A percentile compares a stretch with the other conserved stretches of the same genome.
phyloP scores from a whole-genome alignment of 345 rosid genomes.

The Lepidium sativum region DNA sequence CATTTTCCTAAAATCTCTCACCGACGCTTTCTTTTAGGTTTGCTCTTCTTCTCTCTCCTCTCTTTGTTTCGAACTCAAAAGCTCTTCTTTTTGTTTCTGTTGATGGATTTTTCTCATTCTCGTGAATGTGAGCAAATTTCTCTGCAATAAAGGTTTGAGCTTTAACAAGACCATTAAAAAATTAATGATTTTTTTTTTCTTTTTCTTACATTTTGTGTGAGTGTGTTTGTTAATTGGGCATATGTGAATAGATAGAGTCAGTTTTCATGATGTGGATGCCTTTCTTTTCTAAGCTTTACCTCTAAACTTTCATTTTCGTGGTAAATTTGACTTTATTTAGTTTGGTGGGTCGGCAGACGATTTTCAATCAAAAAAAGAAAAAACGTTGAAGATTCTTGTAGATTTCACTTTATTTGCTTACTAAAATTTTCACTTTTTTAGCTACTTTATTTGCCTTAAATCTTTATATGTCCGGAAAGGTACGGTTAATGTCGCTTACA shows the following conservation, averaged over 20 bases:
- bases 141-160: conserved; percentile 9
- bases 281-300: conserved; percentile 21
- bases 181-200: no score
- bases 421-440: conserved; percentile 17
- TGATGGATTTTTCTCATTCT: no score
- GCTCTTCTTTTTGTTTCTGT: neutral
- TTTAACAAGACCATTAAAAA: no score
- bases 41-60: neutral
- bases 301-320: conserved; percentile 9
- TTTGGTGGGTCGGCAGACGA: conserved; percentile 27
- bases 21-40: conserved; percentile 22
- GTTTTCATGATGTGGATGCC: conserved; percentile 15
- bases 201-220: neutral
- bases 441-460: conserved; percentile 3
- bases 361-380: neutral
- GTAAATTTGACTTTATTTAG: conserved; percentile 20
- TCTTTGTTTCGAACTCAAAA: conserved; percentile 14
- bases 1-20: conserved; percentile 25
- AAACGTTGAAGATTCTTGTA: conserved; percentile 13
- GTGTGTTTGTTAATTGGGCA: neutral
- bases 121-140: no score
- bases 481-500: conserved; percentile 13
- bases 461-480: conserved; percentile 21
- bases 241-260: conserved; percentile 12
- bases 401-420: conserved; percentile 24